Evolutionary conservation across 768 basidiomycete genomes (phyloP), one percentile per base, ranked within the genome.

Genomic region (Nevesoporus exiguus): DNA sequence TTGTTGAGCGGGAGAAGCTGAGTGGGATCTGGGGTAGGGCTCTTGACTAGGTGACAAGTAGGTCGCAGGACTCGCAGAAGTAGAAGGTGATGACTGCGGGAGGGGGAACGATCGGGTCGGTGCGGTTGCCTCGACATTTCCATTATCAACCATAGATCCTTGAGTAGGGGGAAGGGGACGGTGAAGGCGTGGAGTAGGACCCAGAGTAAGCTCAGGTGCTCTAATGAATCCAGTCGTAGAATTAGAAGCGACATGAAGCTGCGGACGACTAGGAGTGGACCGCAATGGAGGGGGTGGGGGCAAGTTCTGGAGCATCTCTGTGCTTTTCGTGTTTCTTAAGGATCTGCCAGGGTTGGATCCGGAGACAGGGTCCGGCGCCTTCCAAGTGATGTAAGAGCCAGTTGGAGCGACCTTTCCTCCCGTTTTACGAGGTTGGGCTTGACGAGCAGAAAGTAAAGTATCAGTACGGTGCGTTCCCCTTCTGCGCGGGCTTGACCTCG

Each of bases 21-120:
- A 88, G 46, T 77, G 81, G 2, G 87, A 83, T 34, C 86, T 79
- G 19, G 81, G 77, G 61, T 77, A 80, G 2, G 84, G 82, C 1
- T 88, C 86, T 47, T 77, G 74, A 51, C 64, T 74, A 7, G 81
- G 76, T 15, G 80, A 78, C 50, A 76, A 67, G 47, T 72, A 71
- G 7, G 67, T 41, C 21, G 61, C 56, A 47, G 60, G 47, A 31
- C 60, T 59, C 6, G 56, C 60, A 19, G 61, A 61, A 22, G 48
- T 42, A 9, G 59, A 52, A 24, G 67, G 58, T 11, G 66, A 61
- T 9, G 69, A 39, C 22, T 68, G 68, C n/a, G 61, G 47, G 27
- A 68, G 66, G 5, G 61, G 55, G 9, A 65, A 58, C 25, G 62
- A 31, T 37, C 71, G 63, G 4, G 41, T 47, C 17, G 59, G 49